Conservation (phyloP, 73 alveolate genomes). For the Paramecium caudatum region DNA sequence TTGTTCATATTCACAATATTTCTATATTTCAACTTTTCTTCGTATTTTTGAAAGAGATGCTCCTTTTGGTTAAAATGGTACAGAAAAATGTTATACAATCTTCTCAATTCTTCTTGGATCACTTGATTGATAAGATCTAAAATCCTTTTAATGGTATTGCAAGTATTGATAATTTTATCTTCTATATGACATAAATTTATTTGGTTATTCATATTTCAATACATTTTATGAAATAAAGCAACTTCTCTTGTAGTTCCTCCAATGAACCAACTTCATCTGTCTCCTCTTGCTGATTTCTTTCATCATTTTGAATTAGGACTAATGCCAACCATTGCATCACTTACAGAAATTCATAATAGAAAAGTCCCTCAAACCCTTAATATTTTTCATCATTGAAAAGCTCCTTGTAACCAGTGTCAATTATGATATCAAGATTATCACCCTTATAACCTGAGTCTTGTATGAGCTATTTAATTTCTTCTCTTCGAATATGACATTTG, state of each 20-base stretch:
- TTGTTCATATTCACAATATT: not conserved
- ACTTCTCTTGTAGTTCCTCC: conserved; percentile 16
- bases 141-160: too few species aligned
- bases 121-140: too few species aligned
- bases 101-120: conserved; percentile 11
- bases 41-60: not conserved
- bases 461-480: conserved; percentile 64
- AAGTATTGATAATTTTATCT: conserved; percentile 10
- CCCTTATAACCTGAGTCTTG: conserved; percentile 76
- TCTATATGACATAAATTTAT: conserved; percentile 16
- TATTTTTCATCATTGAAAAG: conserved; percentile 65
- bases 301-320: conserved; percentile 64
- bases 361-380: conserved; percentile 74
- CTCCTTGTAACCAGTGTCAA: conserved; percentile 65
- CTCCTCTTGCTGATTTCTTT: conserved; percentile 34
- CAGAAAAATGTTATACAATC: conserved; percentile 3
- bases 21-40: conserved; percentile 9
- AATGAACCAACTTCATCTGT: conserved; percentile 53
- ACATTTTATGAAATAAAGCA: conserved; percentile 29
- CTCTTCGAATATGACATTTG: conserved; percentile 65
- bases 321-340: conserved; percentile 77
- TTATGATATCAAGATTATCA: conserved; percentile 70
- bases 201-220: conserved; percentile 37
- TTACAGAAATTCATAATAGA: conserved; percentile 69
- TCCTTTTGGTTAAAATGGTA: conserved; percentile 35